phyloP scores from a whole-genome alignment of 1,284 basidiomycete genomes.

The Chalciporus sp. region DNA sequence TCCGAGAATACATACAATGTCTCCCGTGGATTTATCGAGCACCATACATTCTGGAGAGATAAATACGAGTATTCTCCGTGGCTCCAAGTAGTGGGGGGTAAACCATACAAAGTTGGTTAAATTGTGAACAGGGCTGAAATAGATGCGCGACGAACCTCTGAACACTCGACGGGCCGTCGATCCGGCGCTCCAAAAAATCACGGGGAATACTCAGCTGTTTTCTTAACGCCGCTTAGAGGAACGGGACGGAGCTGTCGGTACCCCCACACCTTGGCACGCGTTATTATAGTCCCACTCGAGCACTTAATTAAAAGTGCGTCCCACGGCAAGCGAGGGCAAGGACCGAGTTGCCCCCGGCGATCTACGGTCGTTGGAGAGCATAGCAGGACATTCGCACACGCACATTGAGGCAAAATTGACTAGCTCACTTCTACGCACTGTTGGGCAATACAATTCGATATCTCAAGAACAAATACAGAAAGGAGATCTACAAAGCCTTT shows the following conservation, averaged over 20 bases:
- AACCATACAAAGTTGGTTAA: neutral
- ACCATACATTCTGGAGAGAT: neutral
- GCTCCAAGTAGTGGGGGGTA: neutral
- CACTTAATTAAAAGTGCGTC: no score
- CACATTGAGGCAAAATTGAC: neutral
- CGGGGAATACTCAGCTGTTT: neutral
- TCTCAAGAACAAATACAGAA: slow-evolving; percentile 6
- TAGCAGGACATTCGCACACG: neutral
- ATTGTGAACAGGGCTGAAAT: neutral
- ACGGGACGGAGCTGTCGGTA: neutral
- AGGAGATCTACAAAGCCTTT: slow-evolving; percentile 45
- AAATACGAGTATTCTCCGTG: neutral
- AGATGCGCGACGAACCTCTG: neutral
- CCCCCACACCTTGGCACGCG: neutral
- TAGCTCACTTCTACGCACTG: neutral
- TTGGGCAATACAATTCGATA: neutral
- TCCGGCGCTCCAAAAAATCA: neutral
- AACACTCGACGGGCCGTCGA: neutral
- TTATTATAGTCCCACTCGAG: neutral
- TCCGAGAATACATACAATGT: neutral
- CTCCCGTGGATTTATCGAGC: neutral
- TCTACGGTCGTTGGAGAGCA: neutral
- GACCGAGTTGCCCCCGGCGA: neutral
- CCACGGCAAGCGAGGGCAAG: no score
- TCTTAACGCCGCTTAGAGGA: neutral